Percentiles rank a stretch among this genome's conserved stretches.
These are phyloP conservation scores for Ceratobasidium sp. DNA, from an alignment of 1,284 basidiomycete genomes.

Conservation along the genomic window DNA sequence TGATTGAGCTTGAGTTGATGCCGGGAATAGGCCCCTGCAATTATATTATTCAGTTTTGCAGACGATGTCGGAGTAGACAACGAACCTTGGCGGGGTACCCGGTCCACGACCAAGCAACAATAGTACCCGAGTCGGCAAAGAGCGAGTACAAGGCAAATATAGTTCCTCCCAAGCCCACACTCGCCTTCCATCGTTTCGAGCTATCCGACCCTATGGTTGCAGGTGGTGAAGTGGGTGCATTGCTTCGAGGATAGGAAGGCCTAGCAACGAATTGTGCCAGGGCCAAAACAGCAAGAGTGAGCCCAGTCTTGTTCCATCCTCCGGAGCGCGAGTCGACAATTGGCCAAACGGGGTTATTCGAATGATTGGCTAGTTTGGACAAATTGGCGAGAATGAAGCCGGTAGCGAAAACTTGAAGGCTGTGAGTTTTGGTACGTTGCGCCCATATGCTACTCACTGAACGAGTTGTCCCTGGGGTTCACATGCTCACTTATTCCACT, in stretches of 20 bases:
- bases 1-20: constrained; percentile 67
- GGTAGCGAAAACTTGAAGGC: constrained; percentile 61
- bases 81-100: constrained; percentile 72
- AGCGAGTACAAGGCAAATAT: constrained; percentile 82
- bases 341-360: constrained; percentile 89
- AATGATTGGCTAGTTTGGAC: constrained; percentile 79
- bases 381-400: constrained; percentile 74
- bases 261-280: constrained; percentile 57
- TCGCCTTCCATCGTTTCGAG: constrained; percentile 54
- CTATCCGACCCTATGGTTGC: constrained; percentile 28
- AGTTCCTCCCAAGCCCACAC: constrained; percentile 73
- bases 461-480: constrained; percentile 6
- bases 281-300: constrained; percentile 61
- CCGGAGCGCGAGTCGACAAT: constrained; percentile 71
- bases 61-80: not conserved
- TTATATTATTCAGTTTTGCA: not conserved
- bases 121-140: constrained; percentile 79
- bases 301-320: constrained; percentile 74
- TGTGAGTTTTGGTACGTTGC: not conserved
- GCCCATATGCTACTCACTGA: not conserved
- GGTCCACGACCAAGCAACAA: constrained; percentile 91
- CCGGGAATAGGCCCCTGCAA: constrained; percentile 73
- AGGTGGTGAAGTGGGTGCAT: constrained; percentile 40
- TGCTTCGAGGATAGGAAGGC: constrained; percentile 43
- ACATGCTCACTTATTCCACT: constrained; percentile 49